Evolutionary conservation across 2,329 filamentous ascomycete species (phyloP).

Genomic region (Fusarium agapanthi): DNA sequence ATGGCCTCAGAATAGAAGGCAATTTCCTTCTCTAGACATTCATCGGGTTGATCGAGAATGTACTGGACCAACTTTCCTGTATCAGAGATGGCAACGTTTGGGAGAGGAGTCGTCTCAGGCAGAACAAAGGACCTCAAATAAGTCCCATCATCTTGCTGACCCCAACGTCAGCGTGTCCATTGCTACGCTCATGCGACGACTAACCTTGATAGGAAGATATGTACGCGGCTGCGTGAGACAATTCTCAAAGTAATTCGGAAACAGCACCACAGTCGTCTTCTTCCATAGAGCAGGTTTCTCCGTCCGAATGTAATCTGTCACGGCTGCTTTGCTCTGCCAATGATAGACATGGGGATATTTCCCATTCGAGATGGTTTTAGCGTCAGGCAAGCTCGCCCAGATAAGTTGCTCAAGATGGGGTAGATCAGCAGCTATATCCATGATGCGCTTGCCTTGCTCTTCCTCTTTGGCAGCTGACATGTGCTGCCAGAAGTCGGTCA

Average conservation of each 20-base stretch:
- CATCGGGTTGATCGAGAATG: background rate
- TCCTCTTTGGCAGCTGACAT: background rate
- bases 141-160: background rate
- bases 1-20: background rate
- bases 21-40: background rate
- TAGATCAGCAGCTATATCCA: background rate
- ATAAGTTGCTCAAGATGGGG: background rate
- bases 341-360: background rate
- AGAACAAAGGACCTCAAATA: constrained; percentile 1
- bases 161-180: fast-evolving
- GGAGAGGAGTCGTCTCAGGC: background rate
- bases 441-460: background rate
- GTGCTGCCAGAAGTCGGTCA: constrained; percentile 11
- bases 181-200: fast-evolving
- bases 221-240: background rate
- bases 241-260: constrained; percentile 9
- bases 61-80: background rate
- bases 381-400: background rate
- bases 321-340: constrained; percentile 9
- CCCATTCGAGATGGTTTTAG: background rate
- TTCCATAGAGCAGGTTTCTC: constrained; percentile 2
- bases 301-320: background rate
- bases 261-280: background rate
- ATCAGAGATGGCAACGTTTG: background rate
- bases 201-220: background rate